Conservation (phyloP, 202 grass and related monocot genomes). For the Zoysia matrella region DNA sequence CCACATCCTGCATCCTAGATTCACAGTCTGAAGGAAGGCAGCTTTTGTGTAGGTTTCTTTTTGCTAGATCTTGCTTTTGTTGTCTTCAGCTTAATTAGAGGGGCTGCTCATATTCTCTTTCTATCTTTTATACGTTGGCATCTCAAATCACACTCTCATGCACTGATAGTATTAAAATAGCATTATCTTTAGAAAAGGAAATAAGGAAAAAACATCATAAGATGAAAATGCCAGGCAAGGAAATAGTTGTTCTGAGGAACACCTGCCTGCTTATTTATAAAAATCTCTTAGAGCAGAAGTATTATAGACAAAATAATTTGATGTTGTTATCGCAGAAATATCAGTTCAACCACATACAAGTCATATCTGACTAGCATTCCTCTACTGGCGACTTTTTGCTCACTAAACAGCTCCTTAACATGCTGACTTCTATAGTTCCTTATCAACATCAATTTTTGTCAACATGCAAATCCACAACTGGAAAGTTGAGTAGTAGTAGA, state of each 20-base stretch:
- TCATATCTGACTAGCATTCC: neutral
- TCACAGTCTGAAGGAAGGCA: constrained; percentile 32
- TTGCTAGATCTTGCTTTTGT: constrained; percentile 43
- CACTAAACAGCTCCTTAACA: too few species aligned
- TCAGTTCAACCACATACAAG: neutral
- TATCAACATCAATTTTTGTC: neutral
- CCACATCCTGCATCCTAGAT: constrained; percentile 35
- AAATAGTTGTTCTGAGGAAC: neutral
- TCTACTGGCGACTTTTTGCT: neutral
- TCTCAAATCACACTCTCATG: neutral
- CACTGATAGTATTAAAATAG: neutral
- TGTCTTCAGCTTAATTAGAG: constrained; percentile 4
- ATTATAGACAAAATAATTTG: neutral
- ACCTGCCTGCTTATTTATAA: neutral
- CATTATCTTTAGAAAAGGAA: neutral
- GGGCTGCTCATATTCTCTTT: neutral
- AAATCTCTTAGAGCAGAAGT: too few species aligned
- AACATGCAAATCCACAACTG: neutral
- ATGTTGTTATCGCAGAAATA: neutral
- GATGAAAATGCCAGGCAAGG: constrained; percentile 14
- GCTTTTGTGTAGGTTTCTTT: constrained; percentile 38
- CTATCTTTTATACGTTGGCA: neutral
- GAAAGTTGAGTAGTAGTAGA: neutral
- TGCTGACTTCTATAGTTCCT: neutral
- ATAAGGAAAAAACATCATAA: neutral